Evolutionary conservation across 2,329 filamentous ascomycete species (phyloP), one percentile per base, ranked within the genome.

Genomic region (Aspergillus fijiensis): DNA sequence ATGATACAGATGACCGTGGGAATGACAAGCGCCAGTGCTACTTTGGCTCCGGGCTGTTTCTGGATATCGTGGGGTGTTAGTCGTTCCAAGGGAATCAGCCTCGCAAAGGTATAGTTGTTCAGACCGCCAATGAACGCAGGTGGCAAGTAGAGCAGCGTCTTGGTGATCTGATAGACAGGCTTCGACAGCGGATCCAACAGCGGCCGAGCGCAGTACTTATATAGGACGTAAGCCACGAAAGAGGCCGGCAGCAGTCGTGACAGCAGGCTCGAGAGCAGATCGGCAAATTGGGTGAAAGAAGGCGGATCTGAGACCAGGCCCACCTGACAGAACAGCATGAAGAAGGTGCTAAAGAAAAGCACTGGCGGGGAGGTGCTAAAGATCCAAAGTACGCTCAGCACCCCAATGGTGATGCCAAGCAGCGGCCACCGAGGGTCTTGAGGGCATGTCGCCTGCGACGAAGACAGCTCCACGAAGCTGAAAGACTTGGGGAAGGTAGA

Each of bases 61-160:
- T 89, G 80, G 49, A 99, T 86, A 71, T 99, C 95, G 72, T 96
- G 92, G 0, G 89, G 87, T 9, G 91, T 98, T n/a, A 99, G 83
- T 2, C 95, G 89, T 74, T 92, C 87, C 65, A 99, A 95, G 0
- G 95, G 95, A 62, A 99, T 97, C 77, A 91, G 89, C 10, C 74
- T 73, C 69, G 92, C 90, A 70, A 99, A 91, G 0, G 95, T 98
- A 76, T 97, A 96, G 77, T 98, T 98, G 70, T 94, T 94, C 66
- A 99, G 78, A 1, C 91, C 89, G 16, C 93, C 95, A 45, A 97
- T 86, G 89, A 96, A 99, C 71, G 90, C 92, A 7, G 87, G 89
- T 1, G 93, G 93, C 0, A 99, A 81, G 89, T 92, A 98, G 29
- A 98, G 82, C 2, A 98, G 77, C 0, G 92, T 91, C 81, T 96